Conservation (phyloP, 306 rosid species). For the Cucurbita maxima region DNA sequence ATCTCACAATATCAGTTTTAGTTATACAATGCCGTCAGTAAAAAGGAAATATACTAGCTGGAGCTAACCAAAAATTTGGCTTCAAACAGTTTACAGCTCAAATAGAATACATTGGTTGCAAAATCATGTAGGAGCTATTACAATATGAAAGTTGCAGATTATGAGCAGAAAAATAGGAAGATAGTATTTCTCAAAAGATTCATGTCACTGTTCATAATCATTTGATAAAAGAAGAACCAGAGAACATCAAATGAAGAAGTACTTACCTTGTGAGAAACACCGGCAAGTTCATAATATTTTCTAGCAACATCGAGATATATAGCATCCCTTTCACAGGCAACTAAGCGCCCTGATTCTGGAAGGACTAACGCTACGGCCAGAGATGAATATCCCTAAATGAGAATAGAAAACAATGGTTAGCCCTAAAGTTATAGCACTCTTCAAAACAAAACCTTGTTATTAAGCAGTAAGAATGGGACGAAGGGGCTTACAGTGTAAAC, state of each 20-base stretch:
- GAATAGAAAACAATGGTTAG: not conserved
- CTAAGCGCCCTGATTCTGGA: constrained; percentile 75
- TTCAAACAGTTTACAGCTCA: not conserved
- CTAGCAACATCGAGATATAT: constrained; percentile 68
- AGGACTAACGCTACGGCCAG: constrained; percentile 76
- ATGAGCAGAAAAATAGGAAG: not conserved
- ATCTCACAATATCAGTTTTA: not conserved
- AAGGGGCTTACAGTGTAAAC: constrained; percentile 58
- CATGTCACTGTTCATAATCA: not conserved
- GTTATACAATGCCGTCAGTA: not conserved
- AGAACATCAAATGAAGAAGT: not conserved
- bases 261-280: constrained; percentile 75
- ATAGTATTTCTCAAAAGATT: not conserved
- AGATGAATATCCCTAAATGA: constrained; percentile 79
- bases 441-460: not conserved
- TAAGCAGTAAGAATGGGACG: not conserved
- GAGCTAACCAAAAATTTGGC: not conserved
- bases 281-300: constrained; percentile 60
- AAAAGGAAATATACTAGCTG: not conserved
- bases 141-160: not conserved
- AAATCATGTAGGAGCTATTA: not conserved
- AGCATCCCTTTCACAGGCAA: constrained; percentile 83
- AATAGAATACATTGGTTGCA: not conserved
- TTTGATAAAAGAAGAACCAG: not conserved
- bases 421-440: not conserved